Conservation (phyloP, 2,329 filamentous ascomycete species). For the Botrytis paeoniae region DNA sequence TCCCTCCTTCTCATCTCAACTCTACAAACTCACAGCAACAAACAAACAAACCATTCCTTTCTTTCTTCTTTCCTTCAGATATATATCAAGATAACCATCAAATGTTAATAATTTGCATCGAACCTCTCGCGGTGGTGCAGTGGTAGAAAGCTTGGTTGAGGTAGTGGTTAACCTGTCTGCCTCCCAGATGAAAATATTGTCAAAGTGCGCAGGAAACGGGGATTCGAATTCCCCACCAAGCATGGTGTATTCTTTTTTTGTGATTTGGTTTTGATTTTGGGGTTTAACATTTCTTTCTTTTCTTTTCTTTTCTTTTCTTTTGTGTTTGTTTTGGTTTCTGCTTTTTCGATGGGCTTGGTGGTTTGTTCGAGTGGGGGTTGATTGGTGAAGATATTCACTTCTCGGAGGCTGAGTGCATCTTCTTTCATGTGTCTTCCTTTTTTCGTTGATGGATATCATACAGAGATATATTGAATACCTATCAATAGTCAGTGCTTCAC, state of each 20-base stretch:
- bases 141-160: slow-evolving; percentile 17
- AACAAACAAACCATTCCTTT: neutral
- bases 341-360: neutral
- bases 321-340: neutral
- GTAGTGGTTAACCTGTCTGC: slow-evolving; percentile 22
- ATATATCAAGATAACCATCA: neutral
- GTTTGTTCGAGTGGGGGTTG: neutral
- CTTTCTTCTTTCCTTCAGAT: neutral
- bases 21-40: neutral
- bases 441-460: neutral
- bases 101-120: neutral
- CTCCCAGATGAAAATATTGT: slow-evolving; percentile 2
- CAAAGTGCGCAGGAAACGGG: slow-evolving; percentile 12
- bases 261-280: rapidly evolving
- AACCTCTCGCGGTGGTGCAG: neutral
- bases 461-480: neutral
- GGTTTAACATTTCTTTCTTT: neutral
- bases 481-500: neutral
- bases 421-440: neutral
- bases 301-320: neutral
- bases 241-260: neutral
- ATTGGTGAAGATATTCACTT: slow-evolving; percentile 8
- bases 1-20: neutral
- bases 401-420: neutral
- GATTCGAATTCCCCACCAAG: slow-evolving; percentile 20